Base-by-base conservation (phyloP, 352 stramenopile species). In the Globisporangium cystogenes region DNA sequence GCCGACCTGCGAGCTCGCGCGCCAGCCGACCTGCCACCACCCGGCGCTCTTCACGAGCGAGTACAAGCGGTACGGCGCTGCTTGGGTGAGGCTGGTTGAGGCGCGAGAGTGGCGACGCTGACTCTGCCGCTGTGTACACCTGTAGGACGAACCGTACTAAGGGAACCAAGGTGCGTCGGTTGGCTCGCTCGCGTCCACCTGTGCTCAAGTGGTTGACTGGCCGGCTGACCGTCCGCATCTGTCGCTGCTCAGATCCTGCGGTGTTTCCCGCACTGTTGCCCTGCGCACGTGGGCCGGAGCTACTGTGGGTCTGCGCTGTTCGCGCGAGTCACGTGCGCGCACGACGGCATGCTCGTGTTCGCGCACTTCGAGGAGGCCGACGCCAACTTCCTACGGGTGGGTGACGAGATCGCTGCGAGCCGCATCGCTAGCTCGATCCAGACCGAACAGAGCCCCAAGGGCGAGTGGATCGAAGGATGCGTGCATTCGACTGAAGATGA, bases 261-360 rank as follows among this genome's bases (percentile, higher is more conserved):
- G 33, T 88, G 74, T 63, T 89, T 89, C 53, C 75, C 78, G 20
- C 75, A 89, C 53, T 89, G 78, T 60, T 89, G 75, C 35, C 77
- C 78, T 0, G 53, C 75, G 44, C 78, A 89, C 47, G 53, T 89
- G 44, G 72, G 79, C 40, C 71, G 75, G 27, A 89, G 78, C 60
- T 89, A 89, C 59, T 89, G 78, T 56, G 78, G 78, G 24, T 65
- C 78, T 31, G 57, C 73, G 4, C 55, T 89, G 36, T 62, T 71
- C 37, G 67, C 85, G 21, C 57, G 60, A 20, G 68, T 89, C 24
- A 64, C 51, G 26, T 44, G 11, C 43, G 57, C 59, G 40, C 50
- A 55, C 14, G 41, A 36, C 44, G 62, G 61, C 31, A 40, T 82
- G 42, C 31, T 74, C 1, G 57, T 88, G 42, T 78, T 70, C 46